Percentiles rank a stretch among this genome's conserved stretches.
phyloP scores from a whole-genome alignment of 2,329 filamentous ascomycete species.

The Colletotrichum sp. region DNA sequence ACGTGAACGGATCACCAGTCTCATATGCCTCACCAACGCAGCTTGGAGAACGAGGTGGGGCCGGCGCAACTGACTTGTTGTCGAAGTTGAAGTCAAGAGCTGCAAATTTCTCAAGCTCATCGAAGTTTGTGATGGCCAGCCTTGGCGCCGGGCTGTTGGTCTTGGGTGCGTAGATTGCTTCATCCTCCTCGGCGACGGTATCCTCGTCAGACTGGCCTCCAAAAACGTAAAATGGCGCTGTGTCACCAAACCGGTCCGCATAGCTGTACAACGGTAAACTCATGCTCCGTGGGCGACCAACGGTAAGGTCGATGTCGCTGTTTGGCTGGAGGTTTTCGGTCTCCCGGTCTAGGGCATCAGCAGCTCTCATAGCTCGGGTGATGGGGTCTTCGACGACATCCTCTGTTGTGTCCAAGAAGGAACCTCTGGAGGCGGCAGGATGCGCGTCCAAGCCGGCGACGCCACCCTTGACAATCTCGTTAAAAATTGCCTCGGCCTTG shows the following conservation, averaged over 20 bases:
- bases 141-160: conserved; percentile 22
- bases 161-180: neutral
- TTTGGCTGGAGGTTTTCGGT: conserved; percentile 59
- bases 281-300: conserved; percentile 49
- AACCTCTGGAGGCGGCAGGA: neutral
- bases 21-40: conserved; percentile 39
- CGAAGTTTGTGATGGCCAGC: conserved; percentile 41
- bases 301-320: conserved; percentile 53
- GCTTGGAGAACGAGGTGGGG: conserved; percentile 30
- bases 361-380: conserved; percentile 61
- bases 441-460: conserved; percentile 39
- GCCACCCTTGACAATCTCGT: conserved; percentile 55
- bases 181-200: neutral
- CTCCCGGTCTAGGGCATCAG: conserved; percentile 61
- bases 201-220: conserved; percentile 32
- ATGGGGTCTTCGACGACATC: conserved; percentile 49
- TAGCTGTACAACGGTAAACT: conserved; percentile 55
- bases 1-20: conserved; percentile 3
- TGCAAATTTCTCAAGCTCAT: conserved; percentile 83
- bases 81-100: conserved; percentile 64
- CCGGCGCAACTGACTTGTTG: conserved; percentile 24
- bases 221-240: conserved; percentile 54
- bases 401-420: neutral
- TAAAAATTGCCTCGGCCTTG: conserved; percentile 58
- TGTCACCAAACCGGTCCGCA: conserved; percentile 46